These are phyloP conservation scores for Fusarium sp. DNA, from an alignment of 2,329 filamentous ascomycete genomes.

Conservation along the genomic window DNA sequence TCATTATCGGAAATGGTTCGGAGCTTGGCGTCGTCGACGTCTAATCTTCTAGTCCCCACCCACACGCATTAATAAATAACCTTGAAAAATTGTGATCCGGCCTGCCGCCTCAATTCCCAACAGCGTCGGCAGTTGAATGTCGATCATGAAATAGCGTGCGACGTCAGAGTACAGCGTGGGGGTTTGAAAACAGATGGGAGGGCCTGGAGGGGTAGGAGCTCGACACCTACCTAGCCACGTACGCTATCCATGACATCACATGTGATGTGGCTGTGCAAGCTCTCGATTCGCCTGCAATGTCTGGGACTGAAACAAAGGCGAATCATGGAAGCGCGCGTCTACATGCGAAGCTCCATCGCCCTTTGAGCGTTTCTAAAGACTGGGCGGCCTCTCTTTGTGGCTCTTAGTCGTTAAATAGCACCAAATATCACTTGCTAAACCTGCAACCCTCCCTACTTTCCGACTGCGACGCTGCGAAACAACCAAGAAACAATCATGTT, in stretches of 20 bases:
- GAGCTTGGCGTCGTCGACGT: neutral
- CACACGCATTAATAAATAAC: slow-evolving; percentile 1
- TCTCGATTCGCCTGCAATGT: slow-evolving; percentile 28
- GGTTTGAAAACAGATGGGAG: slow-evolving; percentile 13
- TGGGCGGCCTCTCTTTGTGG: slow-evolving; percentile 42
- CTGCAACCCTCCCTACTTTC: slow-evolving; percentile 1
- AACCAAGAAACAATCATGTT: slow-evolving; percentile 62
- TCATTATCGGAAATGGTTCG: slow-evolving; percentile 23
- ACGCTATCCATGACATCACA: slow-evolving; percentile 52
- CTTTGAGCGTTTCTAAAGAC: slow-evolving; percentile 11
- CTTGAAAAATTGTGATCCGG: too few relatives aligned
- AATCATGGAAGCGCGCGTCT: slow-evolving; percentile 47
- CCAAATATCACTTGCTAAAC: slow-evolving; percentile 3
- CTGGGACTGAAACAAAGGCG: slow-evolving; percentile 42
- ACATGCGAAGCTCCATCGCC: slow-evolving; percentile 31
- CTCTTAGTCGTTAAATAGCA: slow-evolving; percentile 27
- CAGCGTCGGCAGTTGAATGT: slow-evolving; percentile 34
- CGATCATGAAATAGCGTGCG: slow-evolving; percentile 32
- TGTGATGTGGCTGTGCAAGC: slow-evolving; percentile 52
- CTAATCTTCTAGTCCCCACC: neutral
- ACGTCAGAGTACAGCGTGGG: slow-evolving; percentile 3
- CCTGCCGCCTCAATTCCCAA: slow-evolving; percentile 10
- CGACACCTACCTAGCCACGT: slow-evolving; percentile 6
- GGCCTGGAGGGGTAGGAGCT: slow-evolving; percentile 21
- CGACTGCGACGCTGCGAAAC: slow-evolving; percentile 10